Evolutionary conservation across 2,329 filamentous ascomycete species (phyloP).

Genomic region (Ophiostoma ulmi): DNA sequence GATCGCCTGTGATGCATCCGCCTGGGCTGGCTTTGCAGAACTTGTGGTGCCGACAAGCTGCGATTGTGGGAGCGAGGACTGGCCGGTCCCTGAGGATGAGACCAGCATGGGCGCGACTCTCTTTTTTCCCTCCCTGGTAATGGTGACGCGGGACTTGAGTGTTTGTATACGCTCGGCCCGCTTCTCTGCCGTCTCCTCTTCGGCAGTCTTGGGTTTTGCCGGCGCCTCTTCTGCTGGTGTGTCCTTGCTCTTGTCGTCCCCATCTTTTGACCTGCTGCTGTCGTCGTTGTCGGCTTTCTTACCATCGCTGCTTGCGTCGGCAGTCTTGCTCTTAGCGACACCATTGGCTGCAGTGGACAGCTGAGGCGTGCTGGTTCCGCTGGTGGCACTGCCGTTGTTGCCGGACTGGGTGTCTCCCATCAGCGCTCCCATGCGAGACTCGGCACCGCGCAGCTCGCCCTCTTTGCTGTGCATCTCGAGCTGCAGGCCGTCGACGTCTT

Average conservation of each 20-base stretch:
- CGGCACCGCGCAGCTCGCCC: conserved; percentile 80
- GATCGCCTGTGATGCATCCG: conserved; percentile 72
- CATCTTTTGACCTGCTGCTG: conserved; percentile 26
- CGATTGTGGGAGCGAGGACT: conserved; percentile 83
- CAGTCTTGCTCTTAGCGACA: conserved; percentile 33
- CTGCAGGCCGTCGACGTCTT: conserved; percentile 82
- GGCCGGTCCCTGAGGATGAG: conserved; percentile 78
- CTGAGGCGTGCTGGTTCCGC: conserved; percentile 32
- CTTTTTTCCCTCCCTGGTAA: conserved; percentile 96
- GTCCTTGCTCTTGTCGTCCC: neutral
- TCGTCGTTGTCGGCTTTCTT: conserved; percentile 28
- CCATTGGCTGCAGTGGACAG: neutral
- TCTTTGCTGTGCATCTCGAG: conserved; percentile 90
- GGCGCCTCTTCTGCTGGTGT: conserved; percentile 7
- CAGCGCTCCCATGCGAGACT: conserved; percentile 94
- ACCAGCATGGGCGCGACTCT: conserved; percentile 87
- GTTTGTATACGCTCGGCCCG: conserved; percentile 50
- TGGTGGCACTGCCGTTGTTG: conserved; percentile 27
- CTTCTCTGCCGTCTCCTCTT: conserved; percentile 49
- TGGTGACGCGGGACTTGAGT: conserved; percentile 85
- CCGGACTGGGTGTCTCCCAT: conserved; percentile 75
- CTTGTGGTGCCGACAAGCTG: conserved; percentile 71
- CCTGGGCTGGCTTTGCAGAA: conserved; percentile 56
- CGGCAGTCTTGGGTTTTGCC: conserved; percentile 29
- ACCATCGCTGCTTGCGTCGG: conserved; percentile 28